Percentiles rank a stretch among this genome's conserved stretches.
Conservation (phyloP, 805 yeast species). For the Metschnikowia lochheadii region DNA sequence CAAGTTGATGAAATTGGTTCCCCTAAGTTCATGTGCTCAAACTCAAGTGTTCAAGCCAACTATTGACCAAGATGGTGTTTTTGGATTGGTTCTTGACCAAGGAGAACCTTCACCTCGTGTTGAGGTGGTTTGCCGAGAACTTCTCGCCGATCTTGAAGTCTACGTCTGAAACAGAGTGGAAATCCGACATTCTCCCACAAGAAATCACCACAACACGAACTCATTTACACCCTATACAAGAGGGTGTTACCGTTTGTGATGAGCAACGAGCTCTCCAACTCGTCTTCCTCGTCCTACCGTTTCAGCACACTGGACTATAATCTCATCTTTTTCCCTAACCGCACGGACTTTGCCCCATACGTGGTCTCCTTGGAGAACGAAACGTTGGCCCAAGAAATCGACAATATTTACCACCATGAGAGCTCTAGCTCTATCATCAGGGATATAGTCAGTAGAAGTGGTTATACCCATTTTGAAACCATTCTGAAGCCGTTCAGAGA, state of each 20-base stretch:
- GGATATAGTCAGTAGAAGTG: constrained; percentile 9
- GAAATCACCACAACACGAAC: constrained; percentile 16
- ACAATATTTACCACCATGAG: not conserved
- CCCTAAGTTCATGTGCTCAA: too few species aligned
- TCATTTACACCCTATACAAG: constrained; percentile 25
- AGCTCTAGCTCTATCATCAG: not conserved
- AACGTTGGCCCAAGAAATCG: constrained; percentile 1
- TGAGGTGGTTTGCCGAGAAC: too few species aligned
- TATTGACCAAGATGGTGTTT: too few species aligned
- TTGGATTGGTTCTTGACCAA: too few species aligned
- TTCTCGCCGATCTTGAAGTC: too few species aligned
- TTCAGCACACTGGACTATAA: constrained; percentile 20
- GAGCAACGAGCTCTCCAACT: constrained; percentile 18
- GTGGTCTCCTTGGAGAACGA: constrained; percentile 6
- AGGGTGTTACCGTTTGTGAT: constrained; percentile 28
- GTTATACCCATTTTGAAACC: too few species aligned
- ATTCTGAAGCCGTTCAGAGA: too few species aligned
- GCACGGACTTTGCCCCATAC: constrained; percentile 7
- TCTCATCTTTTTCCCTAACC: constrained; percentile 15
- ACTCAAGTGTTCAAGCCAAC: too few species aligned
- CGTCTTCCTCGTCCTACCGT: constrained; percentile 20
- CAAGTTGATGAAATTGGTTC: too few species aligned
- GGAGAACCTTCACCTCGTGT: too few species aligned
- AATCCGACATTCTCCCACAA: too few species aligned
- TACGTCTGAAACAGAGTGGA: too few species aligned